Percentiles rank a stretch among this genome's conserved stretches.
Evolutionary conservation across 2,329 filamentous ascomycete genomes (phyloP).

Genomic region (Hawksworthiomyces lignivorus): DNA sequence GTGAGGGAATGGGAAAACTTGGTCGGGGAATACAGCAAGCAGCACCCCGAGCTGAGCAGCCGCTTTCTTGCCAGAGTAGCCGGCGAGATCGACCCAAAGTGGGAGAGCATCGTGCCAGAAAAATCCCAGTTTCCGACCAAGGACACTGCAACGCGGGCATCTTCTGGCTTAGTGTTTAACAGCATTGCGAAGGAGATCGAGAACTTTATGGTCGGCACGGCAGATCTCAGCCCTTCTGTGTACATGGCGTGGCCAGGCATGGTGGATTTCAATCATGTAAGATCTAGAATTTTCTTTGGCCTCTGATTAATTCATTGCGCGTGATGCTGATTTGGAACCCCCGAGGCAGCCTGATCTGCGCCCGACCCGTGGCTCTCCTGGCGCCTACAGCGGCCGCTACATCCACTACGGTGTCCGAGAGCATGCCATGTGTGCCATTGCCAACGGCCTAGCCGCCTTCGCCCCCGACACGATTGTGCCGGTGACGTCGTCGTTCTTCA

Average conservation of each 20-base stretch:
- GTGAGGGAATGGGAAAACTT: too few species aligned
- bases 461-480: conserved; percentile 43
- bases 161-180: conserved; percentile 41
- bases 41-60: conserved; percentile 24
- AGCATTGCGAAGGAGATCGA: conserved; percentile 33
- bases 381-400: conserved; percentile 41
- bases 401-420: conserved; percentile 55
- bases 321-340: too few species aligned
- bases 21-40: conserved; percentile 10
- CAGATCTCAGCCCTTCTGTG: conserved; percentile 38
- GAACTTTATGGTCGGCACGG: conserved; percentile 39
- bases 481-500: conserved; percentile 48
- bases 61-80: conserved; percentile 34
- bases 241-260: conserved; percentile 44
- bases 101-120: too few species aligned
- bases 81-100: too few species aligned
- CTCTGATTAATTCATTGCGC: too few species aligned
- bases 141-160: conserved; percentile 40
- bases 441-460: conserved; percentile 52
- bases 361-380: too few species aligned
- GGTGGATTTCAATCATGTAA: conserved; percentile 45
- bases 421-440: conserved; percentile 52
- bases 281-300: too few species aligned
- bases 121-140: conserved; percentile 41
- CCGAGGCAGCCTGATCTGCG: too few species aligned